Base-by-base conservation (phyloP, 2,329 filamentous ascomycete species). In the Botrytis fabae region DNA sequence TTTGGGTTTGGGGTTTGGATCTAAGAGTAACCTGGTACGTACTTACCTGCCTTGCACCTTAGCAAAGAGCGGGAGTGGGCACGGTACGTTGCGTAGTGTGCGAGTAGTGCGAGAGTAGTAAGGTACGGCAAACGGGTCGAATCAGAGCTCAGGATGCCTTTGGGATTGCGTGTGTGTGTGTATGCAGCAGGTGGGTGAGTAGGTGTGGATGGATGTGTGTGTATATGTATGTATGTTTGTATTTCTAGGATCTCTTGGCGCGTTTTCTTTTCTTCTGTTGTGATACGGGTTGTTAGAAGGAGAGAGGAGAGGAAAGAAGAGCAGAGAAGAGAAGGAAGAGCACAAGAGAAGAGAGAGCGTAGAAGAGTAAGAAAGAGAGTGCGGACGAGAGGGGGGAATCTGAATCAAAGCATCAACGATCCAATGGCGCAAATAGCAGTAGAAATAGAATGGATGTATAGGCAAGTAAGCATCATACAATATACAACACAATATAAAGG, bases 11-110 rank as follows among this genome's bases (percentile, higher is more conserved):
- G 38, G 38, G 38, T 38, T 66, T n/a, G 46, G 46, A 10, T 51
- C 46, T 54, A 66, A 51, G 48, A n/a, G 28, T 38, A 66, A 32
- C n/a, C 51, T 28, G 51, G 51, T 28, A 28, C 51, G 51, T 18
- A 57, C 51, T 57, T 38, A 38, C 38, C 1, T 38, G 38, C 38
- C 38, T 38, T 57, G n/a, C n/a, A 18, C n/a, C 51, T 57, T 57
- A 32, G 44, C 35, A n/a, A 35, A 51, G 32, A 22, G 66, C n/a
- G 66, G 48, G 38, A 69, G 64, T 69, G 22, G 66, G 66, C 42
- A 69, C 48, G 51, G 66, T 59, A 51, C 44, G 32, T 66, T 10
- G 44, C 32, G 65, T 69, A 69, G 65, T 57, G n/a, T 42, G n/a
- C 25, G 44, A 44, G 62, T 64, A 64, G 62, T 64, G 42, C 32